Conservation (phyloP, 768 basidiomycete genomes). For the Mrakia frigida region DNA sequence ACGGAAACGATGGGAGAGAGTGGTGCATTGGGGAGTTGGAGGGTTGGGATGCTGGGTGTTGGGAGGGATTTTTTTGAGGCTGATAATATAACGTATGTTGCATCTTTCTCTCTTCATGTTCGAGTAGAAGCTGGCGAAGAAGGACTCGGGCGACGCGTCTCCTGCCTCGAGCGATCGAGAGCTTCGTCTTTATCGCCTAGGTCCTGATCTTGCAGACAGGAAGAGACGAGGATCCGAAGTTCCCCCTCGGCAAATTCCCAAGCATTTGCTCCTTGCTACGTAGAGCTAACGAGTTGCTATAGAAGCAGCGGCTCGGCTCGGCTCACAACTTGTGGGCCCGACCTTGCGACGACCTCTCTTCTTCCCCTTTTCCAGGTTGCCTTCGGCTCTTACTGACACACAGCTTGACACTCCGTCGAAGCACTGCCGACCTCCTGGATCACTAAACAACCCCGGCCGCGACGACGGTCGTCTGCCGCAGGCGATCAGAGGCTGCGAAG, state of each 20-base stretch:
- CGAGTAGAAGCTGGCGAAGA: too few species aligned
- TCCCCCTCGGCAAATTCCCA: too few species aligned
- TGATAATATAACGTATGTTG: not conserved
- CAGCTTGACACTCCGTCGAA: not conserved
- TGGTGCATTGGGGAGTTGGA: not conserved
- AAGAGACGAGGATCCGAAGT: too few species aligned
- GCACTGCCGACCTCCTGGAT: not conserved
- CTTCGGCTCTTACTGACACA: not conserved
- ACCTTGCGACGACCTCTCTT: not conserved
- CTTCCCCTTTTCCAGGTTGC: not conserved
- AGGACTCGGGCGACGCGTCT: too few species aligned
- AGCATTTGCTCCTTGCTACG: too few species aligned
- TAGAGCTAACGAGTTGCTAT: too few species aligned
- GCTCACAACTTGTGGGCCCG: too few species aligned
- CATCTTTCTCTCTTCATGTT: too few species aligned
- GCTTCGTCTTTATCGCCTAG: too few species aligned
- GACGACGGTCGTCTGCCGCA: not conserved
- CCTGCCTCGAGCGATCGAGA: too few species aligned
- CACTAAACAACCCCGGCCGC: not conserved
- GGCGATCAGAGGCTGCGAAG: not conserved
- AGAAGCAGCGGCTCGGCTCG: too few species aligned
- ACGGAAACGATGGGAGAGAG: not conserved
- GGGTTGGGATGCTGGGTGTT: conserved; percentile 23
- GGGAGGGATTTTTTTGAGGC: conserved; percentile 7
- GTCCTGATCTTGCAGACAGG: too few species aligned